Base-by-base conservation (phyloP, 164 flowering plant genomes). In the Magnolia changhungtana region DNA sequence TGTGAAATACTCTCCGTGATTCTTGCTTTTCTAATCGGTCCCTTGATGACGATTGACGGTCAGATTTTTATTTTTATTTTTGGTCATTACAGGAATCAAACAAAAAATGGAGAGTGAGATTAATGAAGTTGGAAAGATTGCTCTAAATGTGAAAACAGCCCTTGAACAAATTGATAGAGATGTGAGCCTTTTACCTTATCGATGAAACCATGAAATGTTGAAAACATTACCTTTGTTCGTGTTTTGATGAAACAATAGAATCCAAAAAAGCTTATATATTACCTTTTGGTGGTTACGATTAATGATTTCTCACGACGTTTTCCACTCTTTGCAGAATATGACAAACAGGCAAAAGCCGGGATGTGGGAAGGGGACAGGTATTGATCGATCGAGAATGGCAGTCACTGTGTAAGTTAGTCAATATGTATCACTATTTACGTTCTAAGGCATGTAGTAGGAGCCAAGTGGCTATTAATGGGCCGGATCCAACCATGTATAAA, bases 301-400 rank as follows among this genome's bases (percentile, higher is more conserved):
- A 3, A 37, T 37, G 45, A 37, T 37, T 37, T 37, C 45, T 37
- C 45, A 1, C 0, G 37, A 78, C 65, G 67, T 61, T 7, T 6
- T 73, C 51, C 7, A 2, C 23, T 61, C 7, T 73, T 24, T 55
- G 67, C 75, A 76, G 96, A 93, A 93, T 88, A 72, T 90, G 67
- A 83, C 86, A 63, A 91, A 84, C 77, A 86, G 96, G 84, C 85
- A 86, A 83, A 91, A 90, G 76, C 94, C 93, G 63, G 96, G 98
- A 65, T 93, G 94, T 50, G 92, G 90, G 73, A 89, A 87, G 79
- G 98, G 98, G 68, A 83, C 98, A 24, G 92, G 86, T 31, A 88
- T 89, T 13, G 98, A 93, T 79, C 84, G 98, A 72, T 85, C 96
- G 8, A 89, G 98, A 84, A 86, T 86, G 29, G 84, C 90, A 67